A percentile compares a stretch with the other conserved stretches of the same genome.
These are phyloP conservation scores for Xylaria hypoxylon DNA, from an alignment of 2,329 filamentous ascomycete genomes.

Conservation along the genomic window DNA sequence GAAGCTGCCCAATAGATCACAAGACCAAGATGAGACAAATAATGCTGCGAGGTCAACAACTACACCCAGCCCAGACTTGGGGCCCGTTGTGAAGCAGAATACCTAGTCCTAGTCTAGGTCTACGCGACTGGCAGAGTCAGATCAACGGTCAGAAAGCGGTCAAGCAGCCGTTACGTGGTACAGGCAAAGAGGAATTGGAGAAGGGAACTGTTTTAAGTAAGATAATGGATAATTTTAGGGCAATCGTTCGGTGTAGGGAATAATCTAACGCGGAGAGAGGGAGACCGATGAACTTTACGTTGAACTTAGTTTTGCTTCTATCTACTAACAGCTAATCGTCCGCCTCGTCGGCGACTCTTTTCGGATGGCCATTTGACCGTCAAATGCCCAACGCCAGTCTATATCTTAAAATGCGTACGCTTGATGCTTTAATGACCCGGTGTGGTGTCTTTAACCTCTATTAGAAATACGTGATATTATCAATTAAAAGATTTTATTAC, in stretches of 20 bases:
- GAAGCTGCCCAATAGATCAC: neutral
- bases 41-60: neutral
- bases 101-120: neutral
- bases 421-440: conserved; percentile 16
- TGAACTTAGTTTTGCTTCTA: conserved; percentile 5
- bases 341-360: neutral
- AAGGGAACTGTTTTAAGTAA: neutral
- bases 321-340: conserved; percentile 8
- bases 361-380: conserved; percentile 5
- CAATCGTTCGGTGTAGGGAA: neutral
- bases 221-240: neutral
- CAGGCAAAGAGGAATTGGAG: neutral
- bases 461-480: conserved; percentile 23
- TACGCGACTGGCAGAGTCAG: no score
- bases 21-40: neutral
- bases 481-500: neutral
- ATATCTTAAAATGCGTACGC: conserved; percentile 27
- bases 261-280: neutral
- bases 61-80: no score
- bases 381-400: conserved; percentile 29
- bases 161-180: neutral
- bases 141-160: neutral
- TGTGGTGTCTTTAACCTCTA: conserved; percentile 19
- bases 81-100: neutral
- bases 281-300: neutral